These are phyloP conservation scores for Tetrastigma voinierianum DNA, from an alignment of 164 flowering plant genomes.

Conservation along the genomic window DNA sequence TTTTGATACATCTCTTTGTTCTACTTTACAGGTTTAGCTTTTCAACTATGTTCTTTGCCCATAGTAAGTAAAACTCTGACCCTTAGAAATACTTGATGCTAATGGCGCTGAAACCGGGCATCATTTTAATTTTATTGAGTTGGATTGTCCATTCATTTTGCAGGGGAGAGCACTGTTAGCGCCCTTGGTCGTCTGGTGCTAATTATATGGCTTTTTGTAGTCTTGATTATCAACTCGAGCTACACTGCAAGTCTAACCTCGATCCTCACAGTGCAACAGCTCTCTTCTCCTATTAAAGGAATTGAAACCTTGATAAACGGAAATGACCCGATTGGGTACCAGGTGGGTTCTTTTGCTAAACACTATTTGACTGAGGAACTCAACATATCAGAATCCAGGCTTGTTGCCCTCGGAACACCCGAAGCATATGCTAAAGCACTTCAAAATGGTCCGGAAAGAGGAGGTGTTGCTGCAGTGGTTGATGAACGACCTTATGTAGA, in stretches of 20 bases:
- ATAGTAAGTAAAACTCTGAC: slow-evolving; percentile 42
- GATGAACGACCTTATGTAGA: slow-evolving; percentile 59
- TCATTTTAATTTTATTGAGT: slow-evolving; percentile 3
- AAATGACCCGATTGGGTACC: slow-evolving; percentile 47
- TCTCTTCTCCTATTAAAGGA: slow-evolving; percentile 47
- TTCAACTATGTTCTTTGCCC: slow-evolving; percentile 63
- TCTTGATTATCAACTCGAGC: slow-evolving; percentile 55
- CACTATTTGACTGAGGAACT: slow-evolving; percentile 49
- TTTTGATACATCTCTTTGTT: slow-evolving; percentile 9
- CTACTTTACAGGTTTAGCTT: slow-evolving; percentile 71
- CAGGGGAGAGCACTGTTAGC: slow-evolving; percentile 52
- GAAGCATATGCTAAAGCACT: slow-evolving; percentile 48
- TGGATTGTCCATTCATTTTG: slow-evolving; percentile 7
- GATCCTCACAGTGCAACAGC: slow-evolving; percentile 57
- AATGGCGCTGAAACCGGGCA: neutral
- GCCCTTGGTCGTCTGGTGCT: slow-evolving; percentile 50
- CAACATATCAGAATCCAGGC: slow-evolving; percentile 42
- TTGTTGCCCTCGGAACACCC: slow-evolving; percentile 47
- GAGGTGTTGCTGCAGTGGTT: slow-evolving; percentile 58
- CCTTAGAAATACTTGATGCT: slow-evolving; percentile 1
- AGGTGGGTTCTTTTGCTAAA: slow-evolving; percentile 63
- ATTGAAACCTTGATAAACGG: slow-evolving; percentile 40
- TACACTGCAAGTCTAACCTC: slow-evolving; percentile 63
- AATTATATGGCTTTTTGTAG: slow-evolving; percentile 61
- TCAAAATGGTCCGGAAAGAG: slow-evolving; percentile 38